These are phyloP conservation scores for Cadophora sp. DNA, from an alignment of 2,329 filamentous ascomycete species.

Conservation along the genomic window DNA sequence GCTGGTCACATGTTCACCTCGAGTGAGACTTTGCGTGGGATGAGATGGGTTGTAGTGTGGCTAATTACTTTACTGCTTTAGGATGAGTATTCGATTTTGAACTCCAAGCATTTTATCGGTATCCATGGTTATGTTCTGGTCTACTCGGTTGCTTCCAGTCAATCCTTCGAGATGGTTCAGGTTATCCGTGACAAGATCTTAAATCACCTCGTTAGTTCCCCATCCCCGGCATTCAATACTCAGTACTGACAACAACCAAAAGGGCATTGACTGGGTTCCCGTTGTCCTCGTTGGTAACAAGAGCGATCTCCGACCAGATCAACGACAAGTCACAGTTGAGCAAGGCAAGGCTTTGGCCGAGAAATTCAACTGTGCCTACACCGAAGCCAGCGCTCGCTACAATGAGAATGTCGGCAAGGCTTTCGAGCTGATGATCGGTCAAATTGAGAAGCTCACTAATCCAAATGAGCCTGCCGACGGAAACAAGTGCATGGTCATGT, in stretches of 20 bases:
- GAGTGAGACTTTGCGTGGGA: neutral
- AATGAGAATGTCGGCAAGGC: constrained; percentile 93
- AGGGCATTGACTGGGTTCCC: constrained; percentile 92
- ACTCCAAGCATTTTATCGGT: constrained; percentile 98
- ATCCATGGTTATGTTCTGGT: constrained; percentile 99
- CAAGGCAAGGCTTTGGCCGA: constrained; percentile 85
- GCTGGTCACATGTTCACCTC: constrained; percentile 23
- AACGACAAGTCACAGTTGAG: constrained; percentile 86
- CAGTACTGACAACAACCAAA: constrained; percentile 8
- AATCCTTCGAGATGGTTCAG: constrained; percentile 96
- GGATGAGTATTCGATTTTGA: constrained; percentile 98
- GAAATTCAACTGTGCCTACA: constrained; percentile 91
- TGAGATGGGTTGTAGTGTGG: neutral
- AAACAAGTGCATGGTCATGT: constrained; percentile 89
- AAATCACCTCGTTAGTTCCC: constrained; percentile 81
- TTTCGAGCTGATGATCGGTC: constrained; percentile 91
- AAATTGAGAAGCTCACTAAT: constrained; percentile 95
- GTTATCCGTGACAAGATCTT: constrained; percentile 97
- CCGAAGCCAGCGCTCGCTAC: constrained; percentile 91
- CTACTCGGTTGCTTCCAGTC: constrained; percentile 93
- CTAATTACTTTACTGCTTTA: constrained; percentile 46
- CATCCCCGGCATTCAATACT: neutral
- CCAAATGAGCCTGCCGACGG: constrained; percentile 82
- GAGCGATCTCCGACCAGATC: constrained; percentile 89
- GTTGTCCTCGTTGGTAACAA: constrained; percentile 98